Conservation (phyloP, 176 grass and related monocot genomes). For the sorghum (Sorghum bicolor) region Sorghum_bicolor_NCBIv3 NC_012876.2:8503001-8503500, state of each 20-base stretch:
- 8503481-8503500: conserved; percentile 6
- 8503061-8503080: not conserved
- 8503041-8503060: not conserved
- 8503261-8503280: too few species aligned
- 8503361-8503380: not conserved
- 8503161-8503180: not conserved
- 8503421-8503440: not conserved
- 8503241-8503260: too few species aligned
- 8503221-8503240: not conserved
- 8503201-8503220: not conserved
- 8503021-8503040: not conserved
- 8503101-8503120: not conserved
- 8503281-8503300: too few species aligned
- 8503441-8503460: not conserved
- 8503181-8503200: not conserved
- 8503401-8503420: not conserved
- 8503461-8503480: not conserved
- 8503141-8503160: not conserved
- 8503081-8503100: not conserved
- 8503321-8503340: too few species aligned
- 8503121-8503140: not conserved
- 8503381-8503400: not conserved
- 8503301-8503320: too few species aligned
- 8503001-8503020: not conserved
- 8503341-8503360: too few species aligned